These are phyloP conservation scores for Fraxinus albicans DNA, from an alignment of 305 asterid species.

Conservation along the genomic window DNA sequence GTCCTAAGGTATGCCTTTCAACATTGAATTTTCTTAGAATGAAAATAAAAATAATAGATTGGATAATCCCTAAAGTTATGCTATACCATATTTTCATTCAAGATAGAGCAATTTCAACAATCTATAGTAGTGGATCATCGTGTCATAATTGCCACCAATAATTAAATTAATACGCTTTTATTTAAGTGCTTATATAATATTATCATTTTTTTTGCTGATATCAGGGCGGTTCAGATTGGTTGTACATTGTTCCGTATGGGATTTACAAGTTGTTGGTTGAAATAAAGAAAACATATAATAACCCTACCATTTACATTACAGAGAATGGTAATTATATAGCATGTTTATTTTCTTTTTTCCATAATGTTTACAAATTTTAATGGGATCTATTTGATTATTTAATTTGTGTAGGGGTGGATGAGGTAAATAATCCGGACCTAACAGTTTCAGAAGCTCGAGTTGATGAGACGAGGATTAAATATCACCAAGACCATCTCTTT, in stretches of 20 bases:
- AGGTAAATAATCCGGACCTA: background rate
- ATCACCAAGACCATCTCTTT: constrained; percentile 5
- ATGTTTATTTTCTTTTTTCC: background rate
- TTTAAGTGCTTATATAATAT: background rate
- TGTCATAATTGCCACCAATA: background rate
- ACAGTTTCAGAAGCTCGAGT: background rate
- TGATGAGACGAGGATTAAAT: background rate
- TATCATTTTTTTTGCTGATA: background rate
- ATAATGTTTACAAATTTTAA: background rate
- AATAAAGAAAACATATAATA: background rate
- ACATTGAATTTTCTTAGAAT: background rate
- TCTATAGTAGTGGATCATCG: background rate
- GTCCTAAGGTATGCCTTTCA: constrained; percentile 10
- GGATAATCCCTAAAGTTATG: background rate
- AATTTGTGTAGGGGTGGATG: background rate
- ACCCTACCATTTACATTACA: constrained; percentile 21
- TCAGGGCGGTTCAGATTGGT: constrained; percentile 24
- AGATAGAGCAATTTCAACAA: background rate
- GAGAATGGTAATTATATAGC: constrained; percentile 25
- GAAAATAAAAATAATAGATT: no score
- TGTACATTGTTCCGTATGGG: constrained; percentile 20
- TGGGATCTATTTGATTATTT: background rate
- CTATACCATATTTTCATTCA: background rate
- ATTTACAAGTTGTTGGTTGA: constrained; percentile 10
- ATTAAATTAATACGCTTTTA: background rate